Base-by-base conservation (phyloP, 108 stramenopile genomes). In the Cyclotella distinguenda region DNA sequence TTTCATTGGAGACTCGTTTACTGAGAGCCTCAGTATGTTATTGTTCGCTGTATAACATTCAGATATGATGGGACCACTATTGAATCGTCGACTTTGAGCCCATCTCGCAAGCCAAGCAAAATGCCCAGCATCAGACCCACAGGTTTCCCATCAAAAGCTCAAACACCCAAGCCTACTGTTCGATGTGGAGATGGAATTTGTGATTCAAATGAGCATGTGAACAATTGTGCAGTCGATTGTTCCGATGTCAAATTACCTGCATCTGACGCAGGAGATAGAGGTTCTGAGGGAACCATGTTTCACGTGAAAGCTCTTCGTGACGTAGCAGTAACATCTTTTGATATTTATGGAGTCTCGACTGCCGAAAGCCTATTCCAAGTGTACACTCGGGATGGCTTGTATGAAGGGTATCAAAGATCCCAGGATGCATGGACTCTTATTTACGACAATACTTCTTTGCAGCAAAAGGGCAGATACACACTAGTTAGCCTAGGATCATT, bases 231-330 rank as follows among this genome's bases (percentile, higher is more conserved):
- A 4, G 27, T 13, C 6, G 58, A 60, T 27, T 60, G 58, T 43
- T 19, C 18, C 6, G 31, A 60, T 7, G 27, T 44, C 4, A n/a
- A n/a, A 5, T 44, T 26, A 27, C 3, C 1, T 16, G 42, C 42
- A 43, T 25, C 40, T 1, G 28, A 44, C 6, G 31, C 30, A n/a
- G 58, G 58, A 3, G 21, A 12, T 6, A 60, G 31, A 16, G 58
- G 58, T 31, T 15, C 58, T 15, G 43, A 43, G 26, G 58, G 58
- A 43, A 28, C 16, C 5, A 60, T 60, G 58, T 60, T 60, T 30
- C 30, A 15, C 12, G 7, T 60, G 1, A 60, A 44, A 28, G 58
- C 58, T 21, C 1, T 27, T 13, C 40, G 58, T 2, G 42, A 60
- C 27, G 25, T 60, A 4, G 19, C 31, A 8, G 27, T 60, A 7